phyloP scores from a whole-genome alignment of 2,329 filamentous ascomycete genomes.

The Trichophyton simii region DNA sequence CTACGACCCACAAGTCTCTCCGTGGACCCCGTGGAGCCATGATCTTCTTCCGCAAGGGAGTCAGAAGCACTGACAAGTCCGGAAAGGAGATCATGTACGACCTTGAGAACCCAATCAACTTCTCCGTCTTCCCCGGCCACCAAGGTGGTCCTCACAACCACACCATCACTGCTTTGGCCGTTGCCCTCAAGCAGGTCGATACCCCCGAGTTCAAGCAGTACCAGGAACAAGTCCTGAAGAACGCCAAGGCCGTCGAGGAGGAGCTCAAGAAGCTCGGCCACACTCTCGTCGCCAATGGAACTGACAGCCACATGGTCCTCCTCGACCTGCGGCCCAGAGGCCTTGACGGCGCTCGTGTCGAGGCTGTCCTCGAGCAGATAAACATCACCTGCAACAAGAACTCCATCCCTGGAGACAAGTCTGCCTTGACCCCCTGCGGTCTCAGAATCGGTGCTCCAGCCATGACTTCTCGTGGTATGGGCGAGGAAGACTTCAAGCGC shows the following conservation, averaged over 20 bases:
- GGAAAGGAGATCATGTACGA: slow-evolving; percentile 79
- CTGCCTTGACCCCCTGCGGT: slow-evolving; percentile 83
- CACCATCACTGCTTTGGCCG: slow-evolving; percentile 89
- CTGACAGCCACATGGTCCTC: slow-evolving; percentile 93
- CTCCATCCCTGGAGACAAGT: slow-evolving; percentile 94
- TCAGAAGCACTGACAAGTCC: slow-evolving; percentile 73
- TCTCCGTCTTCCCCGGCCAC: slow-evolving; percentile 93
- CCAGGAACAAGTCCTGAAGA: slow-evolving; percentile 78
- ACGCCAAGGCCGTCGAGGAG: slow-evolving; percentile 74
- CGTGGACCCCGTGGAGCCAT: slow-evolving; percentile 89
- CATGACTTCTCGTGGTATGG: slow-evolving; percentile 94
- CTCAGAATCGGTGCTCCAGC: slow-evolving; percentile 93
- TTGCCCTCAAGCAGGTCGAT: slow-evolving; percentile 88
- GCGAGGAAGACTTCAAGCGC: slow-evolving; percentile 79
- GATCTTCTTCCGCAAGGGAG: slow-evolving; percentile 96
- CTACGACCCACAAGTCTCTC: slow-evolving; percentile 94
- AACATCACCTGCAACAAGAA: slow-evolving; percentile 99
- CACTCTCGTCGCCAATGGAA: slow-evolving; percentile 83
- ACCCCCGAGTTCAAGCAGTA: slow-evolving; percentile 83
- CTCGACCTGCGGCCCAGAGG: slow-evolving; percentile 79
- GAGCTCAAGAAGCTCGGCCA: slow-evolving; percentile 62
- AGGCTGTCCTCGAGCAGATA: slow-evolving; percentile 92
- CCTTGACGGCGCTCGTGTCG: slow-evolving; percentile 83
- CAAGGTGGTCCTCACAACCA: slow-evolving; percentile 98
- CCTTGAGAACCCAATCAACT: slow-evolving; percentile 86